Evolutionary conservation across 768 basidiomycete genomes (phyloP).

Genomic region (Termitomyces sp.): DNA sequence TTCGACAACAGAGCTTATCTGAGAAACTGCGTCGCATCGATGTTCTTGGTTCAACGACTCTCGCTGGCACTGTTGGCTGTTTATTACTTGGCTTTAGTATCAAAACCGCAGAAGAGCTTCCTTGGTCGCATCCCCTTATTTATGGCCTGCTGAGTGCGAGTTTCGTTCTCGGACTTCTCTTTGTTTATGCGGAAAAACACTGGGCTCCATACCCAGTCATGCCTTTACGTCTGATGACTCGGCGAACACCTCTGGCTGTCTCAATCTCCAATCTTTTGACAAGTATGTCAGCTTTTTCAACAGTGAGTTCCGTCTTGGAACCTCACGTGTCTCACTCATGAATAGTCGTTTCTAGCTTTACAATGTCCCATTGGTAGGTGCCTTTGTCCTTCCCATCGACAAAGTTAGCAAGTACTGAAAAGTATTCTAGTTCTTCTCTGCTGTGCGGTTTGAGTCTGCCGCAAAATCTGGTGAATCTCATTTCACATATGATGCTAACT

Average conservation of each 20-base stretch:
- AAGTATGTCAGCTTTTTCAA: slow-evolving; percentile 76
- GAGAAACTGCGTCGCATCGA: slow-evolving; percentile 79
- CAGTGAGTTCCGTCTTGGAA: slow-evolving; percentile 37
- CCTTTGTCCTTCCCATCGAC: background rate
- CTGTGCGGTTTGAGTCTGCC: slow-evolving; percentile 65
- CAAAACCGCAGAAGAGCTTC: slow-evolving; percentile 71
- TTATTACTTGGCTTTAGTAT: slow-evolving; percentile 74
- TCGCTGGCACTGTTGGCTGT: slow-evolving; percentile 65
- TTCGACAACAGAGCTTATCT: slow-evolving; percentile 49
- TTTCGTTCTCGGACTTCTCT: slow-evolving; percentile 45
- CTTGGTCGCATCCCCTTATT: slow-evolving; percentile 72
- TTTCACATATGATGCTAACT: slow-evolving; percentile 6
- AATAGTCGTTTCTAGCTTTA: slow-evolving; percentile 48
- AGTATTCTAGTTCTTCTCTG: slow-evolving; percentile 70
- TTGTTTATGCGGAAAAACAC: slow-evolving; percentile 74
- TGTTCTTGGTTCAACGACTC: slow-evolving; percentile 74
- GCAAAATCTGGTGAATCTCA: slow-evolving; percentile 58
- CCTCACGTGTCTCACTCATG: slow-evolving; percentile 15
- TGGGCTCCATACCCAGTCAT: slow-evolving; percentile 84
- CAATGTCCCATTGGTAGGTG: slow-evolving; percentile 72
- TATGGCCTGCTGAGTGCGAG: slow-evolving; percentile 59
- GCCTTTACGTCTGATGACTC: slow-evolving; percentile 73
- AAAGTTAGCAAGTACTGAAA: slow-evolving; percentile 4
- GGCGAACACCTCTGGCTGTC: slow-evolving; percentile 77
- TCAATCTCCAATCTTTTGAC: slow-evolving; percentile 75